A percentile compares a stretch with the other conserved stretches of the same genome.
These are phyloP conservation scores for Geotrichum restrictum DNA, from an alignment of 1,139 yeast species.

Conservation along the genomic window DNA sequence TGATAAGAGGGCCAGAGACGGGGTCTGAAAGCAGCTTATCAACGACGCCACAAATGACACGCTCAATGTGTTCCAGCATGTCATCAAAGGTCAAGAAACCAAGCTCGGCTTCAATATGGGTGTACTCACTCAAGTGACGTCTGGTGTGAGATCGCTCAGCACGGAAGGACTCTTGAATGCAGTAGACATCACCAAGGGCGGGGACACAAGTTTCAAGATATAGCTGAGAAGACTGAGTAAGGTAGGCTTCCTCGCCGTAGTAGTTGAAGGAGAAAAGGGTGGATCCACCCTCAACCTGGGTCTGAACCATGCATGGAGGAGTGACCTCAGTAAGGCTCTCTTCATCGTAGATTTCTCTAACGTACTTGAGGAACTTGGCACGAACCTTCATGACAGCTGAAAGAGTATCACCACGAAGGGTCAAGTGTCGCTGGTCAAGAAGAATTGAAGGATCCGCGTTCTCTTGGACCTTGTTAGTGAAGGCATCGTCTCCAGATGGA, in stretches of 20 bases:
- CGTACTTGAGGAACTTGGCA: conserved; percentile 65
- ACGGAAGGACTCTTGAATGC: conserved; percentile 97
- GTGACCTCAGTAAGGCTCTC: conserved; percentile 85
- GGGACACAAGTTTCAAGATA: conserved; percentile 96
- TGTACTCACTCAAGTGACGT: conserved; percentile 95
- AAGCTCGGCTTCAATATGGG: conserved; percentile 93
- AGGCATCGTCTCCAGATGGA: conserved; percentile 93
- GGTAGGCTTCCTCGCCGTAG: conserved; percentile 94
- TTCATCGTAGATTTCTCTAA: conserved; percentile 74
- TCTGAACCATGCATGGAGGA: conserved; percentile 99
- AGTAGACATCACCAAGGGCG: conserved; percentile 92
- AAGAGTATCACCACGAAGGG: conserved; percentile 91
- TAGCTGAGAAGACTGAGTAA: conserved; percentile 95
- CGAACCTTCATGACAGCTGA: conserved; percentile 96
- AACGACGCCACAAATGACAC: conserved; percentile 63
- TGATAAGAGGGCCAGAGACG: conserved; percentile 79
- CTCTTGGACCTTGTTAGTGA: conserved; percentile 91
- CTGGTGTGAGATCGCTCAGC: conserved; percentile 99
- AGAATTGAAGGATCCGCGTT: conserved; percentile 88
- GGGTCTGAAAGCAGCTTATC: conserved; percentile 83
- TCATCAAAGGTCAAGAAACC: conserved; percentile 86
- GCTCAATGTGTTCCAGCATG: conserved; percentile 78
- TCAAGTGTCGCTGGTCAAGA: conserved; percentile 90
- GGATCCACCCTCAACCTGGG: conserved; percentile 99
- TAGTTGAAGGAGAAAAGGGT: conserved; percentile 89